A percentile compares a stretch with the other conserved stretches of the same genome.
Evolutionary conservation across 2,329 filamentous ascomycete genomes (phyloP).

Genomic region (Sordariomycetes sp.): DNA sequence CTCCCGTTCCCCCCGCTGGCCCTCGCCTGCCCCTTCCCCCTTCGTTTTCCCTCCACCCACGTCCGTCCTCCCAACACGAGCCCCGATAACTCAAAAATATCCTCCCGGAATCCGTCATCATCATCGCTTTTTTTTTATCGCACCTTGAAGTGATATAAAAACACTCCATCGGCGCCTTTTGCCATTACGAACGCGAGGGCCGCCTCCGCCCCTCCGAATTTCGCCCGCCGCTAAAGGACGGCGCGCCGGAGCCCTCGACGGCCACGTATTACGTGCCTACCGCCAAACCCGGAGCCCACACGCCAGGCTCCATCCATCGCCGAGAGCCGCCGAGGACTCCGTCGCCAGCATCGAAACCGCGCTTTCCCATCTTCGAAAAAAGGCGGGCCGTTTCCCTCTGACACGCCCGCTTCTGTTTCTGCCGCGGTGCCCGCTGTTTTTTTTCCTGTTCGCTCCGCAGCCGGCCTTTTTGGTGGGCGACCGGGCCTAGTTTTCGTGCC

Average conservation of each 20-base stretch:
- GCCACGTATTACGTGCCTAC: not conserved
- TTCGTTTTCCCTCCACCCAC: not conserved
- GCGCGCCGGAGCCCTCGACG: not conserved
- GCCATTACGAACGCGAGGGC: too few species aligned
- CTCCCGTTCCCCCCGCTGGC: not conserved
- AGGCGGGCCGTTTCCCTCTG: not conserved
- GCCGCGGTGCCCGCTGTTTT: too few species aligned
- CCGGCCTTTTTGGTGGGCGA: not conserved
- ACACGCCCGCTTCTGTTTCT: too few species aligned
- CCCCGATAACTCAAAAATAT: not conserved
- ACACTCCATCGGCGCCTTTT: too few species aligned
- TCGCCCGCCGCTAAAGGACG: not conserved
- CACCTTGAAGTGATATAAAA: too few species aligned
- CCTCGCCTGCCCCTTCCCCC: not conserved
- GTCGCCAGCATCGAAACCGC: not conserved
- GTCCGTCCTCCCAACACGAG: not conserved
- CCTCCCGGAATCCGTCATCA: too few species aligned
- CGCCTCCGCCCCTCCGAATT: not conserved
- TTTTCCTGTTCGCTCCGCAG: too few species aligned
- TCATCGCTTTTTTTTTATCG: too few species aligned
- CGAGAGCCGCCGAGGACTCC: not conserved
- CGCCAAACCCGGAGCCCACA: not conserved
- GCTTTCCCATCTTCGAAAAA: not conserved
- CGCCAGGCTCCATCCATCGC: not conserved
- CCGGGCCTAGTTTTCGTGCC: not conserved